A percentile compares a stretch with the other conserved stretches of the same genome.
Conservation (phyloP, 139 green algal species). For the Chlamydomonas schloesseri region DNA sequence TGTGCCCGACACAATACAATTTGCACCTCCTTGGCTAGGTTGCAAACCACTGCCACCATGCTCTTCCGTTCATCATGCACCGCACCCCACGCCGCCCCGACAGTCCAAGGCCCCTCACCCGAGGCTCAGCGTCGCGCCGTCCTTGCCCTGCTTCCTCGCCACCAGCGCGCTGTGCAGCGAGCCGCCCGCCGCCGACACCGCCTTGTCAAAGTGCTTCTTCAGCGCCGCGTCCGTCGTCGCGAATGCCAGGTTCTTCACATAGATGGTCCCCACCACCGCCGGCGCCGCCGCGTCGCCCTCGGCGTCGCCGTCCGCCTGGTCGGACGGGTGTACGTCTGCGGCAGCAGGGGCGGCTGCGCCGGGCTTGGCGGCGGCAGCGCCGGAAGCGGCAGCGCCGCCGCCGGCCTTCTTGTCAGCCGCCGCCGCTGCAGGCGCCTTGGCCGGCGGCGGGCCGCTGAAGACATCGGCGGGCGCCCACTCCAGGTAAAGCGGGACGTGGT, state of each 20-base stretch:
- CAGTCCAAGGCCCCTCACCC: neutral
- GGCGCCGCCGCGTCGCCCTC: conserved; percentile 38
- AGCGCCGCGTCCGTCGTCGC: conserved; percentile 81
- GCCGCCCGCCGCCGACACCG: conserved; percentile 68
- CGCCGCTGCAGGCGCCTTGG: conserved; percentile 4
- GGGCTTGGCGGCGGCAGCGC: neutral
- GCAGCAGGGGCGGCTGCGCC: conserved; percentile 13
- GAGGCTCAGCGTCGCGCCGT: conserved; percentile 17
- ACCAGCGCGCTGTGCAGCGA: conserved; percentile 62
- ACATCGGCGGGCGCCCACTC: conserved; percentile 96
- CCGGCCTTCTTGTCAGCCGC: conserved; percentile 4
- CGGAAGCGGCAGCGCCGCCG: neutral
- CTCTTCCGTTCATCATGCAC: too few relatives aligned
- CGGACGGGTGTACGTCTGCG: conserved; percentile 38
- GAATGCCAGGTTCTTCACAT: conserved; percentile 98
- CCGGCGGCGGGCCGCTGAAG: conserved; percentile 63
- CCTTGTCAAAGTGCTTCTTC: conserved; percentile 81
- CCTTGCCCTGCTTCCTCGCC: conserved; percentile 39
- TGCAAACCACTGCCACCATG: too few relatives aligned
- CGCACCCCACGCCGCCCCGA: too few relatives aligned
- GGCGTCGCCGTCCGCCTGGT: conserved; percentile 25
- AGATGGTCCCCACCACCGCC: conserved; percentile 72
- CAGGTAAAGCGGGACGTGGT: conserved; percentile 96
- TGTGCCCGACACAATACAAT: too few relatives aligned
- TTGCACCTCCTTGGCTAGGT: too few relatives aligned